phyloP scores from a whole-genome alignment of 208 protist species.

The Trypanosoma cruzi region DNA sequence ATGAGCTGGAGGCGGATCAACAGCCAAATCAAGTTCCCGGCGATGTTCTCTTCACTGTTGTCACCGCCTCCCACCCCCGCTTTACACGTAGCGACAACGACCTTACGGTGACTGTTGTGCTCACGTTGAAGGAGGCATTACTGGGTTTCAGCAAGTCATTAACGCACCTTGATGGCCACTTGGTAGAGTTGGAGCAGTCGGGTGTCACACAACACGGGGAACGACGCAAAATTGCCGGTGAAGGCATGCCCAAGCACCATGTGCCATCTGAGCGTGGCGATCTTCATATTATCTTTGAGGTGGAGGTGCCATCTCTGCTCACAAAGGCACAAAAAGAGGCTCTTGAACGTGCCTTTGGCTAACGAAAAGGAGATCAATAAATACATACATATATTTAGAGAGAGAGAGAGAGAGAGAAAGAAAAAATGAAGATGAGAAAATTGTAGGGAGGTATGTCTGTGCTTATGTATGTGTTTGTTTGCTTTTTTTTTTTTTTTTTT shows the following conservation, averaged over 20 bases:
- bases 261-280: slow-evolving; percentile 72
- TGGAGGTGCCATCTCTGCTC: slow-evolving; percentile 51
- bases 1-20: slow-evolving; percentile 61
- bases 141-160: slow-evolving; percentile 76
- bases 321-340: slow-evolving; percentile 27
- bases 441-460: too few relatives aligned
- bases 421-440: slow-evolving; percentile 7
- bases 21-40: slow-evolving; percentile 51
- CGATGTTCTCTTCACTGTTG: slow-evolving; percentile 54
- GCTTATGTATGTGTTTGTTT: too few relatives aligned
- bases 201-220: slow-evolving; percentile 49
- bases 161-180: slow-evolving; percentile 77
- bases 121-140: slow-evolving; percentile 78
- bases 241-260: slow-evolving; percentile 86
- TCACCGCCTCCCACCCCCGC: slow-evolving; percentile 36
- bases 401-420: not conserved
- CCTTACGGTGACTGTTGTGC: slow-evolving; percentile 50
- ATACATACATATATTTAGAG: not conserved
- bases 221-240: slow-evolving; percentile 37
- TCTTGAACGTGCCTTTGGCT: slow-evolving; percentile 29
- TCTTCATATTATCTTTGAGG: slow-evolving; percentile 60
- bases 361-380: too few relatives aligned
- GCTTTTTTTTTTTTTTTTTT: too few relatives aligned
- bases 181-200: slow-evolving; percentile 35
- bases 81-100: slow-evolving; percentile 65